phyloP scores from a whole-genome alignment of 139 green algal genomes.

The Microglena sp. region DNA sequence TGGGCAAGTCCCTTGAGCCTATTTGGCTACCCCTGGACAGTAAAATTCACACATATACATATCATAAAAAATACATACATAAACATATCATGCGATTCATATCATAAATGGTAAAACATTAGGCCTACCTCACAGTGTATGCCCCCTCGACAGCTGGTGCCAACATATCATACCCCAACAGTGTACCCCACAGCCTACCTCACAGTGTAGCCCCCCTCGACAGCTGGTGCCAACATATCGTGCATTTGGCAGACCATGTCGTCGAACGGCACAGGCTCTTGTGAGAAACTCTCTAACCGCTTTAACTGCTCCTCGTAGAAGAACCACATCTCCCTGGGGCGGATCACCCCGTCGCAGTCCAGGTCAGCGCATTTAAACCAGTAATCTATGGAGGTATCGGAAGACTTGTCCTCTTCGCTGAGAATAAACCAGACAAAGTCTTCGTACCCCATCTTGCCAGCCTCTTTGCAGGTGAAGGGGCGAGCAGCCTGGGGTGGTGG shows the following conservation, averaged over 20 bases:
- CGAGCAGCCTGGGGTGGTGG: slow-evolving; percentile 72
- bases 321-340: slow-evolving; percentile 69
- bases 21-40: no score
- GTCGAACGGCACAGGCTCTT: slow-evolving; percentile 60
- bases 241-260: slow-evolving; percentile 91
- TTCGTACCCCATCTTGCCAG: slow-evolving; percentile 91
- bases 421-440: slow-evolving; percentile 99
- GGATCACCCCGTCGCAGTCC: slow-evolving; percentile 66
- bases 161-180: no score
- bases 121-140: slow-evolving; percentile 40
- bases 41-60: no score
- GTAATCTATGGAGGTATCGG: slow-evolving; percentile 82
- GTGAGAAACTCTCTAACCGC: slow-evolving; percentile 90
- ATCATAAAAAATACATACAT: no score
- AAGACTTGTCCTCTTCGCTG: slow-evolving; percentile 96
- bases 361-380: slow-evolving; percentile 75
- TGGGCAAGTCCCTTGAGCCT: no score
- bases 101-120: no score
- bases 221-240: slow-evolving; percentile 79
- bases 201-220: slow-evolving; percentile 38
- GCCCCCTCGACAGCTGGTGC: slow-evolving; percentile 31
- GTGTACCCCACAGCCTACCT: no score
- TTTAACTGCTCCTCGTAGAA: slow-evolving; percentile 97
- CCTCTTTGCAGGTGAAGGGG: slow-evolving; percentile 38
- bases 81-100: no score